Conservation (phyloP, 129 eudicot genomes). For the sunflower (Helianthus annuus) region DNA sequence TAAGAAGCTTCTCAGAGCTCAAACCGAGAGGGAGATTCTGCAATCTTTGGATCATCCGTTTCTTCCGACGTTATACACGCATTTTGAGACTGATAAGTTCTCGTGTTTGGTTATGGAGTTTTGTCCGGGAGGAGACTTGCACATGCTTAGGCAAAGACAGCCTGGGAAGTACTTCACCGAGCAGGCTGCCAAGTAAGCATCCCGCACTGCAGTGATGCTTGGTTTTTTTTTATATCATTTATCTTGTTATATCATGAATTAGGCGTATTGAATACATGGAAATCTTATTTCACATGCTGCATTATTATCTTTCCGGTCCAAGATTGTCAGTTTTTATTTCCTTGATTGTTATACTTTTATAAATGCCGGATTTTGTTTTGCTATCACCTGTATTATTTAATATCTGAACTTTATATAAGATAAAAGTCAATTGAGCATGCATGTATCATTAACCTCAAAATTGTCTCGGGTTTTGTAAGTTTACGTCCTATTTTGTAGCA, state of each 20-base stretch:
- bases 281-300: background rate
- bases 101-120: constrained; percentile 6
- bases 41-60: background rate
- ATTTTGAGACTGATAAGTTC: constrained; percentile 4
- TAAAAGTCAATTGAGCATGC: too few species aligned
- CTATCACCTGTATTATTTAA: too few species aligned
- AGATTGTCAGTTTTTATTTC: background rate
- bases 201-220: background rate
- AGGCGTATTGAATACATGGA: background rate
- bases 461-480: too few species aligned
- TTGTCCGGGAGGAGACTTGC: background rate
- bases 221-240: background rate
- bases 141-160: background rate
- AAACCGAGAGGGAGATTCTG: constrained; percentile 1
- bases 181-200: background rate
- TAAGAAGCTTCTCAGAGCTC: constrained; percentile 10
- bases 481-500: background rate
- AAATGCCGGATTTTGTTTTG: too few species aligned
- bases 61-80: background rate
- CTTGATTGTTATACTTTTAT: background rate
- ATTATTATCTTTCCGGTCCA: background rate
- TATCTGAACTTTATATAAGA: too few species aligned
- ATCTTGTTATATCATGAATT: background rate
- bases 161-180: background rate
- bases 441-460: too few species aligned